Conservation (phyloP, 208 protist species). For the Crithidia acanthocephali region DNA sequence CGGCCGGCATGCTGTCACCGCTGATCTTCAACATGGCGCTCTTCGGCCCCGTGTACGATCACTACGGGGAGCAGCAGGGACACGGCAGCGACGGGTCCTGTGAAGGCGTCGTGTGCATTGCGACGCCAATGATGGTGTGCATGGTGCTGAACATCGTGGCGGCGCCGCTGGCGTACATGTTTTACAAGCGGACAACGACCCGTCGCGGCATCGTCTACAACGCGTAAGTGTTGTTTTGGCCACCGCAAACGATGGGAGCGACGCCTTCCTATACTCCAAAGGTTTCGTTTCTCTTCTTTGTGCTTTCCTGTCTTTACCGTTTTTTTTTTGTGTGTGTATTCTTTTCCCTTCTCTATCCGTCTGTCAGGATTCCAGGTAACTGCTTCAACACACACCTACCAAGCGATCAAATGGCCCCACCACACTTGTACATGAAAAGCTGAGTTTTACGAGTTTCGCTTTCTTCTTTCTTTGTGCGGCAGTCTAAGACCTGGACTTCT, state of each 20-base stretch:
- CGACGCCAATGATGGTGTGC: conserved; percentile 54
- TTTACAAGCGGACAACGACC: conserved; percentile 38
- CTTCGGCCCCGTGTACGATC: conserved; percentile 78
- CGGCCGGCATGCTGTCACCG: conserved; percentile 80
- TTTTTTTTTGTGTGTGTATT: not conserved
- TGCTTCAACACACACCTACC: too few species aligned
- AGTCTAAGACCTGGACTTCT: too few species aligned
- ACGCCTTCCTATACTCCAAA: not conserved
- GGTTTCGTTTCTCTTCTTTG: too few species aligned
- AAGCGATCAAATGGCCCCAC: too few species aligned
- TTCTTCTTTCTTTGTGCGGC: too few species aligned
- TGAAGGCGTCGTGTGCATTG: conserved; percentile 62
- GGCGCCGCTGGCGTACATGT: conserved; percentile 41
- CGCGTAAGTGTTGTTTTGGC: too few species aligned
- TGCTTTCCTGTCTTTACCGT: not conserved
- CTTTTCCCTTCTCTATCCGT: too few species aligned
- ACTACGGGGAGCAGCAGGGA: conserved; percentile 53
- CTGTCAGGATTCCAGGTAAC: too few species aligned
- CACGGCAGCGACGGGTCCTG: conserved; percentile 39
- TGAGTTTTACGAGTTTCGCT: too few species aligned
- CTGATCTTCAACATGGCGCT: conserved; percentile 79
- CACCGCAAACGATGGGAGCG: too few species aligned
- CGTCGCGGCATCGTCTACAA: conserved; percentile 28
- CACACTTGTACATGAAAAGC: too few species aligned
- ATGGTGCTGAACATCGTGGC: conserved; percentile 57